Base-by-base conservation (phyloP, 2,329 filamentous ascomycete genomes). In the Monilinia fructicola region DNA sequence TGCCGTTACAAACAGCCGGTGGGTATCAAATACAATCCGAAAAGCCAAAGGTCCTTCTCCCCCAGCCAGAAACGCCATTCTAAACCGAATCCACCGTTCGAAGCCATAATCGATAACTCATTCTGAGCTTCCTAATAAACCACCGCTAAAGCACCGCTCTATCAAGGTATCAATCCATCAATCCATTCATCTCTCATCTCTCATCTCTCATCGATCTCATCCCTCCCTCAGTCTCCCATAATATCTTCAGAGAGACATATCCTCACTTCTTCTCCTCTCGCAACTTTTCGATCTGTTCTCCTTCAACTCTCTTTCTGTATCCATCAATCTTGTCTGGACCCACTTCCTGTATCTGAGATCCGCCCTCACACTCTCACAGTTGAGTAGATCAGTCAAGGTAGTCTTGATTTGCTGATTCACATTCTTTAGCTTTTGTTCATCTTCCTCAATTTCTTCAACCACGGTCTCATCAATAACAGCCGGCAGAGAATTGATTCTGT, bases 321-420 rank as follows among this genome's bases (percentile, higher is more conserved):
- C 82, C 81, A 85, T 83, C 56, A 85, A 75, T 56, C 81, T 77
- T 5, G 77, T 78, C 70, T 85, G 83, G 16, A 85, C 79, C 81
- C 82, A 85, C 21, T 76, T 75, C 52, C 83, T 77, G 70, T 80
- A 79, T 67, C 78, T 78, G 1, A 76, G 73, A 73, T 85, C 82
- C 12, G 76, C 73, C 52, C 78, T 79, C 4, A 84, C 82, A 52
- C 78, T 78, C 21, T 82, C 80, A 56, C 81, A 83, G 69, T 85
- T 85, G 64, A 85, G 75, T 1, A 85, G 76, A 67, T 84, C 82
- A 14, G 82, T 85, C 58, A 85, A 77, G 12, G 81, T 83, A 26
- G 77, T 78, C 71, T 85, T 84, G 74, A 84, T 84, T 69, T 83
- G 80, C 61, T 81, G 77, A 69, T 83, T 84, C 74, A 84, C 78